Evolutionary conservation across 108 stramenopile species (phyloP).

Genomic region (Discostella pseudostelligera): DNA sequence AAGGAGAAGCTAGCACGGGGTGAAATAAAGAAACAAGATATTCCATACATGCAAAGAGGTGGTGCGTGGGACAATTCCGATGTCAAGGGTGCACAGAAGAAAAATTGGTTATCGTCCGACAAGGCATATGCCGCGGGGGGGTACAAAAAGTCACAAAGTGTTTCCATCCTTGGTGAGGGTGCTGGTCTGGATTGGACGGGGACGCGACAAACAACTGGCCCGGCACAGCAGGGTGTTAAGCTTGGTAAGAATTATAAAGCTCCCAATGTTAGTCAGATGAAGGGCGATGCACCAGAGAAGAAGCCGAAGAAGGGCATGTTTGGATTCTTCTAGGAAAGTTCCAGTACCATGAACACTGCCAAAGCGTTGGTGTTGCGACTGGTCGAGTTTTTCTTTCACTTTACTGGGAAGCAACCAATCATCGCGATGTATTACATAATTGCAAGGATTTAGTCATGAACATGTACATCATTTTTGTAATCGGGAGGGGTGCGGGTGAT

Average conservation of each 20-base stretch:
- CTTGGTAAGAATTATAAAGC: conserved; percentile 78
- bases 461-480: no score
- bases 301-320: conserved; percentile 65
- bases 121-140: conserved; percentile 70
- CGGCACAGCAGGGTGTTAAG: conserved; percentile 32
- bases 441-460: no score
- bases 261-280: conserved; percentile 62
- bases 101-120: conserved; percentile 36
- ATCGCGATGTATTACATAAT: no score
- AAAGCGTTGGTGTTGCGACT: no score
- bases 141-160: conserved; percentile 76
- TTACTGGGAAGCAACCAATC: no score
- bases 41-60: conserved; percentile 84
- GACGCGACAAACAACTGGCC: conserved; percentile 22
- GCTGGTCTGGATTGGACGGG: conserved; percentile 83
- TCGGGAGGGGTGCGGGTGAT: no score
- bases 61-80: conserved; percentile 57
- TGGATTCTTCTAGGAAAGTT: conserved; percentile 73
- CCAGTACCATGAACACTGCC: no score
- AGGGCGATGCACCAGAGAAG: conserved; percentile 28
- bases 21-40: conserved; percentile 68
- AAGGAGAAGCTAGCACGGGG: conserved; percentile 57
- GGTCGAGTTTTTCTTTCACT: no score
- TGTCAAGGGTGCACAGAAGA: conserved; percentile 46
- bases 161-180: conserved; percentile 69